A percentile compares a stretch with the other conserved stretches of the same genome.
These are phyloP conservation scores for Leccinum disarticulatum DNA, from an alignment of 768 basidiomycete species.

Conservation along the genomic window DNA sequence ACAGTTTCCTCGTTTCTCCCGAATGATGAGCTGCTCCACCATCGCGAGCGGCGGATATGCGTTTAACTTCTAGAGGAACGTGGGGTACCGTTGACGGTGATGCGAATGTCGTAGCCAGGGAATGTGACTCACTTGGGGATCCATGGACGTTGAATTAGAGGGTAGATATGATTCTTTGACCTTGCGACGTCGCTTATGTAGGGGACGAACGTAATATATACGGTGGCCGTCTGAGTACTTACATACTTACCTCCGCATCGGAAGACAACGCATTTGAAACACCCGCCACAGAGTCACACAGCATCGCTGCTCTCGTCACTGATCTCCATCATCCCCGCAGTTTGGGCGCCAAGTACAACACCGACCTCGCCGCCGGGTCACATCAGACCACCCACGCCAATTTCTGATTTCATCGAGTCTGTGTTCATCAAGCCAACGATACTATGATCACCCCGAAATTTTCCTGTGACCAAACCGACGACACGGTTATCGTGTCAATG, in stretches of 20 bases:
- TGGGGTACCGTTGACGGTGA: conserved; percentile 60
- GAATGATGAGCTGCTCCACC: conserved; percentile 74
- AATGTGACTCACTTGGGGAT: conserved; percentile 44
- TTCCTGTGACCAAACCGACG: conserved; percentile 61
- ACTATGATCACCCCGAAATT: conserved; percentile 78
- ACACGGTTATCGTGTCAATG: conserved; percentile 54
- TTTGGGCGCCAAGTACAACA: not conserved
- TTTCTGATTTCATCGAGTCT: not conserved
- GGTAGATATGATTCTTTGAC: not conserved
- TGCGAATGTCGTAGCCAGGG: not conserved
- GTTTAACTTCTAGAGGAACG: conserved; percentile 53
- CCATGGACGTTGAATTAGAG: conserved; percentile 24
- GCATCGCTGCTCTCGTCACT: not conserved
- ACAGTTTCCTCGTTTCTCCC: conserved; percentile 86
- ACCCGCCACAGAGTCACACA: not conserved
- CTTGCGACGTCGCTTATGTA: conserved; percentile 8
- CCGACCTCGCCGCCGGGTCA: not conserved
- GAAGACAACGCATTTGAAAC: not conserved
- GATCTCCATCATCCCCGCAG: conserved; percentile 3
- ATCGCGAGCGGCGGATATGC: conserved; percentile 71
- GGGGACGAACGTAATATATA: not conserved
- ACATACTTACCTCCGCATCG: not conserved
- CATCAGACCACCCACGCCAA: not conserved
- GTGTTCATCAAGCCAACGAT: conserved; percentile 1
- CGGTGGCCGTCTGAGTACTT: conserved; percentile 4